These are phyloP conservation scores for Cercis canadensis DNA, from an alignment of 306 rosid species.

Conservation along the genomic window DNA sequence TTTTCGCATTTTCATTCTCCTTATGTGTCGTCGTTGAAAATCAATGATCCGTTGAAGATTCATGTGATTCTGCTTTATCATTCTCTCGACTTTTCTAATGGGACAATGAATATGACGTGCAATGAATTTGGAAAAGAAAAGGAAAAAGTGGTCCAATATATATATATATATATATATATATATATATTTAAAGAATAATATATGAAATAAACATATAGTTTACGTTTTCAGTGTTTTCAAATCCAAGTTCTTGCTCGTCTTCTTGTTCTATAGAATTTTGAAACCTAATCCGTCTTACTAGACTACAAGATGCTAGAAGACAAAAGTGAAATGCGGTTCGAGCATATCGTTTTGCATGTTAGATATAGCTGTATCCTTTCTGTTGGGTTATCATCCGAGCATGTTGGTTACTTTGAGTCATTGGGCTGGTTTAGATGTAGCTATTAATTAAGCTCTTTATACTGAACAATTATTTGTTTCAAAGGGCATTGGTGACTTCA, in stretches of 20 bases:
- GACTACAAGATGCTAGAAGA: slow-evolving; percentile 8
- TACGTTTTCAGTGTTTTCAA: neutral
- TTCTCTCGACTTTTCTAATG: neutral
- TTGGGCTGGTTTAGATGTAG: neutral
- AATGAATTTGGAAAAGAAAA: neutral
- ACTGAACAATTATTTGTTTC: neutral
- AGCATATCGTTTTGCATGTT: neutral
- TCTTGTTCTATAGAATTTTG: neutral
- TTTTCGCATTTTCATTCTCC: neutral
- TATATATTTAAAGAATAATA: no score
- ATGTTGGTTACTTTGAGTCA: neutral
- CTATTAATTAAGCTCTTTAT: neutral
- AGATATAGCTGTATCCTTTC: neutral
- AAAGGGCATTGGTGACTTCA: neutral
- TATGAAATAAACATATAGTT: neutral
- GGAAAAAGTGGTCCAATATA: neutral
- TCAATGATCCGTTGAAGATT: neutral
- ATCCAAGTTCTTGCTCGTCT: neutral
- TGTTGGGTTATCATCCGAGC: neutral
- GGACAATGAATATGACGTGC: neutral
- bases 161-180: no score
- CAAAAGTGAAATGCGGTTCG: neutral
- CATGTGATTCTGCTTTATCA: neutral
- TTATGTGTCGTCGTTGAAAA: neutral
- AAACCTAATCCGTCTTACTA: neutral